Percentiles rank a stretch among this genome's conserved stretches.
Conservation (phyloP, 2,329 filamentous ascomycete genomes). For the Lecanoromycetidae sp. region DNA sequence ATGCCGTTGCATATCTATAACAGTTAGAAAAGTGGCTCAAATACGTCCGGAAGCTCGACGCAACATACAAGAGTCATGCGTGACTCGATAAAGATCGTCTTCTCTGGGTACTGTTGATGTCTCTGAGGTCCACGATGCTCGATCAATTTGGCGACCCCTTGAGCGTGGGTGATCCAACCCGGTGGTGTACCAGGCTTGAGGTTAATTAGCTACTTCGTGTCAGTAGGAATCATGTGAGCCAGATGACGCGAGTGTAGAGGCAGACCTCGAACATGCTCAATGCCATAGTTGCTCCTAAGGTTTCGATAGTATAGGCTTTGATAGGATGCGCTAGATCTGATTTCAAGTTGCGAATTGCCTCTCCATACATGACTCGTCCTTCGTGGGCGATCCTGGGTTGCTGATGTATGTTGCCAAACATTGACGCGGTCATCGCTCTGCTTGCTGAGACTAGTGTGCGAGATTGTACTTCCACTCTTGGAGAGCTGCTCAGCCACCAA, state of each 20-base stretch:
- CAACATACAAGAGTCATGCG: slow-evolving; percentile 1
- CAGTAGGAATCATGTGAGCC: not conserved
- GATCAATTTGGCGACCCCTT: not conserved
- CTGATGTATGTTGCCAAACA: slow-evolving; percentile 6
- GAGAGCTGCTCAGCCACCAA: slow-evolving; percentile 5
- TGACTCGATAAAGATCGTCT: slow-evolving; percentile 3
- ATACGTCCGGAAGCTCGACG: not conserved
- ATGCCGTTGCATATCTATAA: not conserved
- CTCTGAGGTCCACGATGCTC: not conserved
- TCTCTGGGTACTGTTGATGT: slow-evolving; percentile 6
- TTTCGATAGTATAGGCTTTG: slow-evolving; percentile 1
- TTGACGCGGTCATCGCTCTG: slow-evolving; percentile 4
- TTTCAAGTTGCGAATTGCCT: slow-evolving; percentile 1
- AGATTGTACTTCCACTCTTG: slow-evolving; percentile 4
- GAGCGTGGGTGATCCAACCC: slow-evolving; percentile 1
- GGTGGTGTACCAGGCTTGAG: not conserved
- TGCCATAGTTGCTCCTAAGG: slow-evolving; percentile 8
- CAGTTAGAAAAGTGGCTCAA: not conserved
- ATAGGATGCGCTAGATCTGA: not conserved
- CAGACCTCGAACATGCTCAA: slow-evolving; percentile 11
- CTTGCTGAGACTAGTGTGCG: slow-evolving; percentile 8
- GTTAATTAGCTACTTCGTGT: not conserved
- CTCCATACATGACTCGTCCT: not conserved
- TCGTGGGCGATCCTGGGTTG: not conserved
- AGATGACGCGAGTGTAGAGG: not conserved